A percentile compares a stretch with the other conserved stretches of the same genome.
phyloP scores from a whole-genome alignment of 345 rosid species.

The Hibiscus syriacus region DNA sequence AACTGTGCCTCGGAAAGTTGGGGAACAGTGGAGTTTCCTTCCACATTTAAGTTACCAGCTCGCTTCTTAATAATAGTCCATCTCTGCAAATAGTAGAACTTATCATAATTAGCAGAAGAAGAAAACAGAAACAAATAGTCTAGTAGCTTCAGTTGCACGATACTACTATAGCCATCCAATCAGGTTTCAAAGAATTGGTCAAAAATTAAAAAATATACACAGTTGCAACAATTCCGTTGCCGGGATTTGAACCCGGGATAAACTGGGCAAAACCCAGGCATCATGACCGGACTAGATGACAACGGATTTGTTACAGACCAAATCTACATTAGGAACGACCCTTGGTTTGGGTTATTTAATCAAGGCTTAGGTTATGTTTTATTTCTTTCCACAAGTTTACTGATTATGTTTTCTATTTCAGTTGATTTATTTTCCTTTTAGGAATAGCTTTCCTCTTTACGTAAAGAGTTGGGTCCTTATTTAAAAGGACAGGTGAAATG shows the following conservation, averaged over 20 bases:
- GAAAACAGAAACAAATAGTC: neutral
- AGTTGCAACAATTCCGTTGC: constrained; percentile 33
- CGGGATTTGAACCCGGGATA: constrained; percentile 68
- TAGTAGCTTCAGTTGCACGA: neutral
- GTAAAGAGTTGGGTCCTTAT: too few species aligned
- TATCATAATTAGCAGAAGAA: constrained; percentile 19
- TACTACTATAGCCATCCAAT: neutral
- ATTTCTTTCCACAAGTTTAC: too few species aligned
- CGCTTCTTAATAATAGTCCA: constrained; percentile 55
- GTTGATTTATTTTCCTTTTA: too few species aligned
- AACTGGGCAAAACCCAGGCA: constrained; percentile 55
- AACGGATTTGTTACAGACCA: too few species aligned
- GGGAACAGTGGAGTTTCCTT: constrained; percentile 29
- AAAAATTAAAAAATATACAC: neutral
- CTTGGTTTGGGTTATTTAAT: too few species aligned
- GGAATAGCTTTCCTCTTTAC: too few species aligned
- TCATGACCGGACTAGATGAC: constrained; percentile 71
- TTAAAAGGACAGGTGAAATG: too few species aligned
- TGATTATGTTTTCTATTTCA: too few species aligned
- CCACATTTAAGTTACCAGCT: constrained; percentile 26
- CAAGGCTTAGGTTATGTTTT: too few species aligned
- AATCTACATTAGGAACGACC: too few species aligned
- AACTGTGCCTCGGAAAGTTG: constrained; percentile 63
- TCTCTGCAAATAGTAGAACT: constrained; percentile 50
- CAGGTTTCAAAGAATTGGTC: constrained; percentile 4